Conservation (phyloP, 1,284 basidiomycete genomes). For the Sutorius eximius region DNA sequence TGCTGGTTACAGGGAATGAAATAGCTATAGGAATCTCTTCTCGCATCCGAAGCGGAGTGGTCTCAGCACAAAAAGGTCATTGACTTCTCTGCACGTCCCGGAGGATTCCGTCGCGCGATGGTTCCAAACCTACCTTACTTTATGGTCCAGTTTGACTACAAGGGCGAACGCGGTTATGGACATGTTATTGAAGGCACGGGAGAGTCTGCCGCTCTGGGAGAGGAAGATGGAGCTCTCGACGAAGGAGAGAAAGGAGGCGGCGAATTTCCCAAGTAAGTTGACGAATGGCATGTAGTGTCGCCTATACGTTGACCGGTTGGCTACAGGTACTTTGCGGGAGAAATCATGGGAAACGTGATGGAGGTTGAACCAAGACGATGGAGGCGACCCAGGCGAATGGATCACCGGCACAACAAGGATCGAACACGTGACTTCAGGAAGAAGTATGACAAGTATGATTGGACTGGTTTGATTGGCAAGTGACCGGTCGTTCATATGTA, state of each 20-base stretch:
- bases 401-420: conserved; percentile 68
- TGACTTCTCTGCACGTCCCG: conserved; percentile 84
- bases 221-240: conserved; percentile 65
- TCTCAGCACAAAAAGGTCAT: conserved; percentile 97
- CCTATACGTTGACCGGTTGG: conserved; percentile 6
- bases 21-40: conserved; percentile 76
- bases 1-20: conserved; percentile 6
- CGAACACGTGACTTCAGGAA: conserved; percentile 67
- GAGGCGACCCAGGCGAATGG: conserved; percentile 77
- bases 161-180: conserved; percentile 95
- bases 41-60: conserved; percentile 93
- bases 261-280: conserved; percentile 78
- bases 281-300: background rate
- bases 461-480: conserved; percentile 70
- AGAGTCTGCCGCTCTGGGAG: conserved; percentile 62
- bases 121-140: conserved; percentile 98
- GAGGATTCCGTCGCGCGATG: conserved; percentile 89
- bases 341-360: conserved; percentile 91
- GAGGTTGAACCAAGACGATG: conserved; percentile 88
- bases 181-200: conserved; percentile 92
- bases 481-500: conserved; percentile 8
- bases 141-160: conserved; percentile 97
- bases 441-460: conserved; percentile 73
- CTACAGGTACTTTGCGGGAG: conserved; percentile 86
- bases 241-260: conserved; percentile 88